phyloP scores from a whole-genome alignment of 257 asterid species.

The Knoxia roxburghii region DNA sequence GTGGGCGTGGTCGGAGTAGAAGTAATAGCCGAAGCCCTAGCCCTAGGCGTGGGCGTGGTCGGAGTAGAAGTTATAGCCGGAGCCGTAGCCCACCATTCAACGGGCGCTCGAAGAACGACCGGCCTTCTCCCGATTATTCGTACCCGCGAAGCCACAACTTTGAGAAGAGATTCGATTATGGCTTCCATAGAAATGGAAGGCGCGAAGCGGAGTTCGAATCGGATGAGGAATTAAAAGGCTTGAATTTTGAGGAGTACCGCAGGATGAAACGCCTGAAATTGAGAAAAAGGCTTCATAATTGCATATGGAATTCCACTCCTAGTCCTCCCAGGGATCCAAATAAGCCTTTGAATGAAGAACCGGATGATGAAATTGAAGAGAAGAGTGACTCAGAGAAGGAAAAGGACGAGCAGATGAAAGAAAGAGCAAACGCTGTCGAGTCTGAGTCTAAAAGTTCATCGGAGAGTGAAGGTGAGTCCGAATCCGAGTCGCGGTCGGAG shows the following conservation, averaged over 20 bases:
- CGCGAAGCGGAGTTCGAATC: conserved; percentile 49
- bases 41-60: conserved; percentile 24
- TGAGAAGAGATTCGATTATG: conserved; percentile 23
- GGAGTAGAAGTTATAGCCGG: conserved; percentile 27
- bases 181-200: conserved; percentile 28
- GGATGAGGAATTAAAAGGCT: conserved; percentile 75
- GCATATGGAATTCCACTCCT: conserved; percentile 83
- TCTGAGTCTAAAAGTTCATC: conserved; percentile 17
- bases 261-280: conserved; percentile 73
- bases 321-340: conserved; percentile 82
- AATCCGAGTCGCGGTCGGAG: conserved; percentile 26
- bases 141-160: conserved; percentile 35
- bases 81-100: conserved; percentile 46
- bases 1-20: conserved; percentile 33
- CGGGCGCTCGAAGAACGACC: conserved; percentile 37
- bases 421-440: conserved; percentile 22
- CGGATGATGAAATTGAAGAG: conserved; percentile 38
- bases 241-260: conserved; percentile 69
- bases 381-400: conserved; percentile 27
- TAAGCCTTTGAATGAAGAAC: conserved; percentile 43
- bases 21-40: conserved; percentile 37
- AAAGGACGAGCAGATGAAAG: conserved; percentile 5
- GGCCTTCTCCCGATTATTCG: conserved; percentile 67
- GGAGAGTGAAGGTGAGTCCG: conserved; percentile 36
- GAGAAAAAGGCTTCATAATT: conserved; percentile 47